Percentiles rank a stretch among this genome's conserved stretches.
These are phyloP conservation scores for Candida insectorum DNA, from an alignment of 805 yeast species.

Conservation along the genomic window DNA sequence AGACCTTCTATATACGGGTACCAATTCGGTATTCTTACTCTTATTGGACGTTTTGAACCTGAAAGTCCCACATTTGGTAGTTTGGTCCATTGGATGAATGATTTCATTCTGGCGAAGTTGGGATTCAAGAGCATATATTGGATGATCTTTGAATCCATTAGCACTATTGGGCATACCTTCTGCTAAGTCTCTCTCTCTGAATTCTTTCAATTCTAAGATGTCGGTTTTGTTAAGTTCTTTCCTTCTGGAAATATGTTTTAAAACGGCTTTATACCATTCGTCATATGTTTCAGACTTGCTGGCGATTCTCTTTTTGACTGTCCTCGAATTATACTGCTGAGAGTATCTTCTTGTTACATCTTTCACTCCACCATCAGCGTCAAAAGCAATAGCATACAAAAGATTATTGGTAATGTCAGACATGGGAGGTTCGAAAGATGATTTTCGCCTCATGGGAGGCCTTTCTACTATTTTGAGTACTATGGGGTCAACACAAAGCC, in stretches of 20 bases:
- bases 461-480: conserved; percentile 62
- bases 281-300: conserved; percentile 49
- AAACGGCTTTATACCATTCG: conserved; percentile 57
- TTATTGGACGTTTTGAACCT: conserved; percentile 36
- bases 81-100: conserved; percentile 57
- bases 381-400: conserved; percentile 77
- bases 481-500: conserved; percentile 87
- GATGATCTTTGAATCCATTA: conserved; percentile 84
- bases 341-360: conserved; percentile 89
- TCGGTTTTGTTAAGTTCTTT: conserved; percentile 26
- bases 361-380: conserved; percentile 56
- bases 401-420: conserved; percentile 56
- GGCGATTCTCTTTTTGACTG: conserved; percentile 69
- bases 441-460: conserved; percentile 47
- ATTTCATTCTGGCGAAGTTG: conserved; percentile 74
- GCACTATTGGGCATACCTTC: conserved; percentile 89
- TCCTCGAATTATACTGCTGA: conserved; percentile 65
- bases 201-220: conserved; percentile 57
- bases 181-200: conserved; percentile 54
- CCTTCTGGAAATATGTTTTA: conserved; percentile 24
- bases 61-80: conserved; percentile 64
- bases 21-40: conserved; percentile 27
- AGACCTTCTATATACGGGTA: conserved; percentile 65
- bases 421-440: conserved; percentile 71
- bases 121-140: conserved; percentile 74